Evolutionary conservation across 306 rosid genomes (phyloP).

Genomic region (Pyrus pyrifolia): DNA sequence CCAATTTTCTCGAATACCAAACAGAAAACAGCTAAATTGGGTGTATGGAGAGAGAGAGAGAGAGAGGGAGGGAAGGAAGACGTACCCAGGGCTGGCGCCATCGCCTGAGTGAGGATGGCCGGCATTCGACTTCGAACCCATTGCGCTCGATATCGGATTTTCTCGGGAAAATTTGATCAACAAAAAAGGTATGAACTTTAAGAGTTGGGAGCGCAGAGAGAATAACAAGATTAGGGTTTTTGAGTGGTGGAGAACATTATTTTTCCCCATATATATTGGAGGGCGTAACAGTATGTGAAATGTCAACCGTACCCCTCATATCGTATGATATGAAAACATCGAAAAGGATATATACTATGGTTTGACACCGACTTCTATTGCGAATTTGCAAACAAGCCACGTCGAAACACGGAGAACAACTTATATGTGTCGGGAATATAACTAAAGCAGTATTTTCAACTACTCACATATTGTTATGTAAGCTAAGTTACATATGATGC

Average conservation of each 20-base stretch:
- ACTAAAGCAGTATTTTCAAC: no score
- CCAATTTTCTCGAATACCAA: background rate
- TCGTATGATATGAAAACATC: no score
- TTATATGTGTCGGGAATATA: no score
- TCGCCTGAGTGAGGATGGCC: constrained; percentile 69
- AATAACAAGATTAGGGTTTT: constrained; percentile 8
- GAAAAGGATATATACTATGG: no score
- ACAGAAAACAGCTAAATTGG: background rate
- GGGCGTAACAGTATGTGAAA: background rate
- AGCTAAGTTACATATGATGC: no score
- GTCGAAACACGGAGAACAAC: no score
- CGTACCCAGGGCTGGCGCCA: constrained; percentile 88
- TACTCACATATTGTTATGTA: no score
- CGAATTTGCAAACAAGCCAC: no score
- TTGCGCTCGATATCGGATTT: constrained; percentile 3
- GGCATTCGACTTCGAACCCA: constrained; percentile 57
- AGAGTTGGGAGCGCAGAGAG: background rate
- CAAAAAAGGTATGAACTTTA: background rate
- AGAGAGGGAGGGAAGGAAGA: background rate
- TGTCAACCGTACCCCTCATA: background rate
- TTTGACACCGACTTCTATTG: no score
- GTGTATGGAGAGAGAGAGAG: background rate
- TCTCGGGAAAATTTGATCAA: background rate
- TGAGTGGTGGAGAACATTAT: background rate
- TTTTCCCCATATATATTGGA: background rate